Base-by-base conservation (phyloP, 2,329 filamentous ascomycete genomes). In the Tympanopsis confertula region DNA sequence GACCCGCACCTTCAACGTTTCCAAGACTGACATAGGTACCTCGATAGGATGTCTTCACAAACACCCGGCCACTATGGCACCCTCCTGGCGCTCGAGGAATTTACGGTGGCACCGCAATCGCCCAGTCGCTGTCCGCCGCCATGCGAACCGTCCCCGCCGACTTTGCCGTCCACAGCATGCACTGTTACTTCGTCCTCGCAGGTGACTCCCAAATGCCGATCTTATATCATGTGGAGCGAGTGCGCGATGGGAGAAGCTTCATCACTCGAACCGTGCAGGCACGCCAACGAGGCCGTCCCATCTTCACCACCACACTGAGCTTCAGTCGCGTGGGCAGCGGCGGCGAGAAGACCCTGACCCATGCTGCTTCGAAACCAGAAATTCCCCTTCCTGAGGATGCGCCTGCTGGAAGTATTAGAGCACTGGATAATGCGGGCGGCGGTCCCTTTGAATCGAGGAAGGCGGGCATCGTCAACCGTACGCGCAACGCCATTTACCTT, bases 131-230 rank as follows among this genome's bases (percentile, higher is more conserved):
- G 19, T 74, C 83, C 35, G 86, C 91, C 2, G 91, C 86, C 18
- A 87, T 94, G 58, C 76, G 78, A 53, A 98, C 91, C 5, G 85
- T 98, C 2, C 81, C 82, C 0, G 57, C 67, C 19, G 69, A 84
- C 54, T 95, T 94, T 60, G 74, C 79, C 42, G 78, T 91, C 36
- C 91, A 98, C 67, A 89, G 82, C 54, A 95, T 94, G 83, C 91
- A 98, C 71, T 96, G 91, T 73, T 98, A 96, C 67, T 98, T 98
- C 59, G 79, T 98, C 22, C 78, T 96, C 2, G 88, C 89, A 4
- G 91, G 91, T 19, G 84, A 89, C 52, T 71, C 77, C 12, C 76
- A 82, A 42, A 81, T 91, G 14, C 89, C 91, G 20, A 83, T 96
- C 46, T 71, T 95, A 44, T 96, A 94, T 65, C 86, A 95, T 55